Evolutionary conservation across 345 rosid genomes (phyloP).

Genomic region (Aquilaria sinensis): DNA sequence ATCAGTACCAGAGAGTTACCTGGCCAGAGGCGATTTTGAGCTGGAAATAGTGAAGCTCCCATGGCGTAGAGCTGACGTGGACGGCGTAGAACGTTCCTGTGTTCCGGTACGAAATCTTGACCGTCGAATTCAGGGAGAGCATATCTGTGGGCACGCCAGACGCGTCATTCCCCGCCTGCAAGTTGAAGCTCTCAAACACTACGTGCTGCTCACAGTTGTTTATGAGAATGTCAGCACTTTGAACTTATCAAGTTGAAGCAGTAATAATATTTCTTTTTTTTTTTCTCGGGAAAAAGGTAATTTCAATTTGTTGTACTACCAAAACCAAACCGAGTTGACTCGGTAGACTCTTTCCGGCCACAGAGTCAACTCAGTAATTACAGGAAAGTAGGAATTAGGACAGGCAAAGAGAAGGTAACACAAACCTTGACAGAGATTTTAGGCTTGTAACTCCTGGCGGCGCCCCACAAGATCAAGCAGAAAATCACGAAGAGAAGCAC

Average conservation of each 20-base stretch:
- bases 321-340: background rate
- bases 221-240: constrained; percentile 1
- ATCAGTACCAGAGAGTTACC: constrained; percentile 24
- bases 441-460: constrained; percentile 73
- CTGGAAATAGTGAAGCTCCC: constrained; percentile 67
- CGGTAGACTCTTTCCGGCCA: background rate
- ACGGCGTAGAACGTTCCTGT: constrained; percentile 85
- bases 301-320: background rate
- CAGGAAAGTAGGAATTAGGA: background rate
- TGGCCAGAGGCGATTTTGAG: constrained; percentile 78
- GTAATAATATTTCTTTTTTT: background rate
- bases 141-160: constrained; percentile 93
- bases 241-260: background rate
- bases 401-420: background rate
- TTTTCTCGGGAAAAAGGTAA: background rate
- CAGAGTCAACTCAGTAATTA: constrained; percentile 11
- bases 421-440: constrained; percentile 61
- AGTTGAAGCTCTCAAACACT: constrained; percentile 66
- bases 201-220: constrained; percentile 44
- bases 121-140: constrained; percentile 88
- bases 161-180: constrained; percentile 84
- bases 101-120: constrained; percentile 69
- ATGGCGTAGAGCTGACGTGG: constrained; percentile 82
- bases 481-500: constrained; percentile 51
- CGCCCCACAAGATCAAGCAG: constrained; percentile 78